Conservation (phyloP, 2,329 filamentous ascomycete genomes). For the Botrytis cinerea region DNA sequence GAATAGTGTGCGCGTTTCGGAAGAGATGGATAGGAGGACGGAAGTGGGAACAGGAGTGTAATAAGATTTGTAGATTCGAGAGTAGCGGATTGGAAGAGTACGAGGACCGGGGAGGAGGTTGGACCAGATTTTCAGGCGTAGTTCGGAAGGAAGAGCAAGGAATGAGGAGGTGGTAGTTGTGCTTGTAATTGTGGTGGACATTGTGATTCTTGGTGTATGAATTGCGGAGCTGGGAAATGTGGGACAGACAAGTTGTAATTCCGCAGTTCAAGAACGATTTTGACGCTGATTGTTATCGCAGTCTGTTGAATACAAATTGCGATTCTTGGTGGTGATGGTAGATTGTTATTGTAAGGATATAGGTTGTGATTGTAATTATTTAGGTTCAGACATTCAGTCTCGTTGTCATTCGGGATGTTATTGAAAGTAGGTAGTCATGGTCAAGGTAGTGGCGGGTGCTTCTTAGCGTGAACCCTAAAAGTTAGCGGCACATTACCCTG, state of each 20-base stretch:
- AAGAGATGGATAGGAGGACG: constrained; percentile 24
- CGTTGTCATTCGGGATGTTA: constrained; percentile 13
- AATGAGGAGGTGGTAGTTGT: constrained; percentile 15
- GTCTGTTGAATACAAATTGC: background rate
- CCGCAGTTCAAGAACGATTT: background rate
- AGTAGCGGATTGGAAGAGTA: constrained; percentile 22
- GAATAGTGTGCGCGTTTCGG: constrained; percentile 25
- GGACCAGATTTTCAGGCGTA: constrained; percentile 26
- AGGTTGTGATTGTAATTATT: background rate
- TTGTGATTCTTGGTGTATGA: background rate
- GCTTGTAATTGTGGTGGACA: constrained; percentile 8
- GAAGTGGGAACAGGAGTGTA: constrained; percentile 13
- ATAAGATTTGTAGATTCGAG: constrained; percentile 20
- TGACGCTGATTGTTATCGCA: background rate
- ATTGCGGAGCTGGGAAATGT: background rate
- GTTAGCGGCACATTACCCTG: background rate
- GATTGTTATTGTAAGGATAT: background rate
- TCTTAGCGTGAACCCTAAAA: constrained; percentile 1
- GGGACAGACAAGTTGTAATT: background rate
- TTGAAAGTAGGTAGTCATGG: constrained; percentile 2
- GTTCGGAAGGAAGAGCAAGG: constrained; percentile 22
- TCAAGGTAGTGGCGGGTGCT: background rate
- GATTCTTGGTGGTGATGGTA: background rate
- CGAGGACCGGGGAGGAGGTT: constrained; percentile 19
- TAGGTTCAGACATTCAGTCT: background rate